Conservation (phyloP, 148 eudicot species). For the Rhododendron mucronatum region DNA sequence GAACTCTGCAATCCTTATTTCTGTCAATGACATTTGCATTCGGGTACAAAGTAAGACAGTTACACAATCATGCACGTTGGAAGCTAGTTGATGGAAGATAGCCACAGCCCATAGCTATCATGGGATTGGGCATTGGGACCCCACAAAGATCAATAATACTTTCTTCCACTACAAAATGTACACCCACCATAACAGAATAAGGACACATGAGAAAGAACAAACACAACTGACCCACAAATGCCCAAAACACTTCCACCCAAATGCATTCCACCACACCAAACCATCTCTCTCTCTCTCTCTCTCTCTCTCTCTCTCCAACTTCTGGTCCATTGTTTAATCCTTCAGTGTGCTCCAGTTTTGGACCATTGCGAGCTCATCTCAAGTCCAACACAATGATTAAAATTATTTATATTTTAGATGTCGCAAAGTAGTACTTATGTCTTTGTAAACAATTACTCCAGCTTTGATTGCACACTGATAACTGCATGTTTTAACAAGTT, state of each 20-base stretch:
- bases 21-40: background rate
- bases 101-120: background rate
- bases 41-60: background rate
- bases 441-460: background rate
- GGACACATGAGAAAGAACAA: background rate
- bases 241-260: background rate
- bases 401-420: background rate
- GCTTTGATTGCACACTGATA: background rate
- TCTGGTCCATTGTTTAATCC: background rate
- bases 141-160: background rate
- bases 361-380: too few species aligned
- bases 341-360: background rate
- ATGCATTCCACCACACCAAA: background rate
- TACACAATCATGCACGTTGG: background rate
- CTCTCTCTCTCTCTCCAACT: background rate
- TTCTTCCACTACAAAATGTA: background rate
- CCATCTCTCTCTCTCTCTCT: background rate
- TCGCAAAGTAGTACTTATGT: too few species aligned
- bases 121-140: background rate
- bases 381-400: background rate
- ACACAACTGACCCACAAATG: background rate
- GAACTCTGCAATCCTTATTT: background rate
- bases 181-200: background rate
- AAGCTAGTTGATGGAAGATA: conserved; percentile 3
- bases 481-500: background rate